phyloP scores from a whole-genome alignment of 2,329 filamentous ascomycete genomes.

The Phoma herbarum region DNA sequence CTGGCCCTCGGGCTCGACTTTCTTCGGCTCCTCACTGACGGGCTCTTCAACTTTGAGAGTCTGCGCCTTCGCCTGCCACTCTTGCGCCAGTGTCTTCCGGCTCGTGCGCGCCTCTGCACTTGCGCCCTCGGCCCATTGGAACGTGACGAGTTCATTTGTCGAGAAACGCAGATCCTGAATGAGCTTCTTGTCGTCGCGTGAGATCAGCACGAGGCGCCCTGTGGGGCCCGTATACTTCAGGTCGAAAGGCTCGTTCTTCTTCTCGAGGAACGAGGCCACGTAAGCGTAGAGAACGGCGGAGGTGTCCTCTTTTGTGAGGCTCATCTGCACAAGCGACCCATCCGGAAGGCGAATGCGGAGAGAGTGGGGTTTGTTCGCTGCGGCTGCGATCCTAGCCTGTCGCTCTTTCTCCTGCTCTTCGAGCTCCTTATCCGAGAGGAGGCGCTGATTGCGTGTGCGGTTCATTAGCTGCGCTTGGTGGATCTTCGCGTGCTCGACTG shows the following conservation, averaged over 20 bases:
- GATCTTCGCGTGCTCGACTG: constrained; percentile 76
- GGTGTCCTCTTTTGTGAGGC: constrained; percentile 73
- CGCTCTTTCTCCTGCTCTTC: constrained; percentile 73
- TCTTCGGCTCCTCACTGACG: constrained; percentile 18
- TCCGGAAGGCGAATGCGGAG: constrained; percentile 90
- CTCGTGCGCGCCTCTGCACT: constrained; percentile 63
- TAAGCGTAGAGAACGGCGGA: constrained; percentile 76
- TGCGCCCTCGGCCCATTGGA: constrained; percentile 75
- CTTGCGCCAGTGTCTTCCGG: constrained; percentile 66
- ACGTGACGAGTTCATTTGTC: constrained; percentile 76
- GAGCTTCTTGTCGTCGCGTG: constrained; percentile 63
- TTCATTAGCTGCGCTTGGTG: constrained; percentile 74
- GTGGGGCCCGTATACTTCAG: constrained; percentile 71
- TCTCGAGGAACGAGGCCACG: constrained; percentile 75
- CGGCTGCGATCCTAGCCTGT: constrained; percentile 69
- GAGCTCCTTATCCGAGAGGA: constrained; percentile 84
- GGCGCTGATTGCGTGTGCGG: constrained; percentile 74
- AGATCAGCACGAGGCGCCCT: constrained; percentile 56
- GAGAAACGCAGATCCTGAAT: constrained; percentile 76
- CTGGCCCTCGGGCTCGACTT: constrained; percentile 20
- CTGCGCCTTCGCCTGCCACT: constrained; percentile 68
- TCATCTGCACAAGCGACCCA: constrained; percentile 77
- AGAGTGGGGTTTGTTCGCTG: constrained; percentile 68
- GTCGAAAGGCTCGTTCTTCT: constrained; percentile 72
- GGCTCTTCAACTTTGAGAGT: constrained; percentile 71